These are phyloP conservation scores for Rhynchosporium secalis DNA, from an alignment of 2,329 filamentous ascomycete genomes.

Conservation along the genomic window DNA sequence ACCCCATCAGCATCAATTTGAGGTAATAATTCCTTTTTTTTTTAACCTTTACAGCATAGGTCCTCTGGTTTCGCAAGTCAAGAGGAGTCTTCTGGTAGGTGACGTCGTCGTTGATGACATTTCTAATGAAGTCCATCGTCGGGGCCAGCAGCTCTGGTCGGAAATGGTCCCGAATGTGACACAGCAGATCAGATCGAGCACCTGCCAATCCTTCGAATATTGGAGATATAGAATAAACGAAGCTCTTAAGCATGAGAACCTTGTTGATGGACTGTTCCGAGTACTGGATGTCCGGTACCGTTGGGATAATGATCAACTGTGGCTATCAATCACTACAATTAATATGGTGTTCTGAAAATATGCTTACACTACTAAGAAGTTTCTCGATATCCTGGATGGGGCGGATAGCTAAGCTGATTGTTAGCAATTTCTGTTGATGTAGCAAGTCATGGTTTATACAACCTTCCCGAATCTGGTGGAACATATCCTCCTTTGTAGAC, in stretches of 20 bases:
- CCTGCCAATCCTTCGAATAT: constrained; percentile 68
- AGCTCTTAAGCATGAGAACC: constrained; percentile 83
- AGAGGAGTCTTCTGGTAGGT: constrained; percentile 75
- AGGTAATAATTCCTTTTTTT: background rate
- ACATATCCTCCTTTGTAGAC: constrained; percentile 79
- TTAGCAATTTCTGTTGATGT: background rate
- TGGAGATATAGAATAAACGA: constrained; percentile 65
- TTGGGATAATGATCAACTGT: constrained; percentile 75
- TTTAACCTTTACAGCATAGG: constrained; percentile 77
- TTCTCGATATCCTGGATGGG: constrained; percentile 77
- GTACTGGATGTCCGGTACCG: constrained; percentile 62
- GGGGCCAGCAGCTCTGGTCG: constrained; percentile 59
- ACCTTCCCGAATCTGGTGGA: constrained; percentile 73
- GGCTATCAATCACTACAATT: background rate
- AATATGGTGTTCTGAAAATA: background rate
- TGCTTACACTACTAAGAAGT: constrained; percentile 68
- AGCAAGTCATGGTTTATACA: constrained; percentile 20
- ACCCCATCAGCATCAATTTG: constrained; percentile 27
- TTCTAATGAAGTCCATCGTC: constrained; percentile 64
- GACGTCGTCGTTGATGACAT: constrained; percentile 78
- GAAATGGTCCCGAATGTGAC: constrained; percentile 70
- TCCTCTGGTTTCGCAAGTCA: constrained; percentile 85
- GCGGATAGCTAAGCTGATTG: constrained; percentile 59
- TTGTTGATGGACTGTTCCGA: constrained; percentile 84
- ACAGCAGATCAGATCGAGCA: constrained; percentile 63